Base-by-base conservation (phyloP, 2,329 filamentous ascomycete genomes). In the Fusarium redolens region DNA sequence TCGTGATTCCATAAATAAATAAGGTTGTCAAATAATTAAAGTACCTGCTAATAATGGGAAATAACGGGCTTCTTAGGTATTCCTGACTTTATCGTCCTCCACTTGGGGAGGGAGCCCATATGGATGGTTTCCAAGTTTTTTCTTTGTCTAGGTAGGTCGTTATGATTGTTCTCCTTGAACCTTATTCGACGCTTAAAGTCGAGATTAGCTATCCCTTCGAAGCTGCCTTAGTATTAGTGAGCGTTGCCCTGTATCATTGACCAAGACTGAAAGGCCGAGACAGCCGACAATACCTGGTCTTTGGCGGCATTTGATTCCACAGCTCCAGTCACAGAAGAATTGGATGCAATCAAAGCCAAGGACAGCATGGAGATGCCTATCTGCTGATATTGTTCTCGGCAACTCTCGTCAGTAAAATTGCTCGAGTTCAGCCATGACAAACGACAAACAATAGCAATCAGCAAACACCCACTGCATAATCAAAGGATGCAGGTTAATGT, bases 401-500 rank as follows among this genome's bases (percentile, higher is more conserved):
- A 65, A 40, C 25, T 40, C 15, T 30, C 14, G 35, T 45, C n/a
- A 35, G 37, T 50, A 38, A 33, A 44, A 47, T 35, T 37, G 30
- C n/a, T 22, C 47, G 20, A 45, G 33, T 18, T 33, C 22, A n/a
- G 54, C 13, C 40, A n/a, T 43, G 33, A 40, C 43, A 35, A 38
- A 41, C 20, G 30, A 50, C 14, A 44, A 45, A 50, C 65, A 37
- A 37, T 61, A 41, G 43, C 38, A 44, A 22, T 48, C 12, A 25
- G 31, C 62, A 65, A 50, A 57, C 54, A 45, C 30, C 45, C 22
- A 22, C 40, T 44, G 51, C 65, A 65, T 65, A 52, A 71, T 57
- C 38, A 66, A 68, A 68, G 59, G 67, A 65, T 65, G 59, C 38
- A 51, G 25, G 54, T 63, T 45, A 40, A 56, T 62, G 61, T 50